Evolutionary conservation across 768 basidiomycete species (phyloP).

Genomic region (Leucocoprinus leucothites): DNA sequence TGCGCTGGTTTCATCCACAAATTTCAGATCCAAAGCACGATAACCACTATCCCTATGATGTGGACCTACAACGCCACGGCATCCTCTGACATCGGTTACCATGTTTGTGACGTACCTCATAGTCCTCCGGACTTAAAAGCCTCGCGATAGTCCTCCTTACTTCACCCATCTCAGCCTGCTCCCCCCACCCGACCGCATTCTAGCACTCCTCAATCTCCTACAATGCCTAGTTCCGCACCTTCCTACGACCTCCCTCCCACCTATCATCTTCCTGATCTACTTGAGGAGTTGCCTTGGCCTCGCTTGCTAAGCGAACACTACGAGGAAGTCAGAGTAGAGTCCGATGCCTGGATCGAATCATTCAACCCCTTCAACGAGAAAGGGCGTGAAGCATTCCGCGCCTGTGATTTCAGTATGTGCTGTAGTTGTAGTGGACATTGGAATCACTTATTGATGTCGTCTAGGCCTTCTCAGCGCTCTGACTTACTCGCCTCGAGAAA

Average conservation of each 20-base stretch:
- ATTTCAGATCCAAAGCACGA: background rate
- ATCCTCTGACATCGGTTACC: background rate
- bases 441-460: no score
- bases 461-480: background rate
- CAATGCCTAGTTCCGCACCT: background rate
- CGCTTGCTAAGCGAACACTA: constrained; percentile 11
- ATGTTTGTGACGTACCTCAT: background rate
- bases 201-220: no score
- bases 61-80: constrained; percentile 5
- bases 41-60: background rate
- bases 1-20: background rate
- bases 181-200: background rate
- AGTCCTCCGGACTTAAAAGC: background rate
- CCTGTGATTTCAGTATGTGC: constrained; percentile 15
- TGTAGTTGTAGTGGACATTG: background rate
- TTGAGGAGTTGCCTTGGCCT: background rate
- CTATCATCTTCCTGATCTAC: constrained; percentile 2
- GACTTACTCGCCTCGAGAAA: constrained; percentile 7
- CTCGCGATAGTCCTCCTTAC: background rate
- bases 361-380: constrained; percentile 12
- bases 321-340: constrained; percentile 12
- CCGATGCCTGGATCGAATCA: constrained; percentile 13
- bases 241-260: background rate
- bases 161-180: no score
- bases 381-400: constrained; percentile 8